Evolutionary conservation across 1,139 yeast genomes (phyloP).

Genomic region (Yamadazyma pseudoaaseri): DNA sequence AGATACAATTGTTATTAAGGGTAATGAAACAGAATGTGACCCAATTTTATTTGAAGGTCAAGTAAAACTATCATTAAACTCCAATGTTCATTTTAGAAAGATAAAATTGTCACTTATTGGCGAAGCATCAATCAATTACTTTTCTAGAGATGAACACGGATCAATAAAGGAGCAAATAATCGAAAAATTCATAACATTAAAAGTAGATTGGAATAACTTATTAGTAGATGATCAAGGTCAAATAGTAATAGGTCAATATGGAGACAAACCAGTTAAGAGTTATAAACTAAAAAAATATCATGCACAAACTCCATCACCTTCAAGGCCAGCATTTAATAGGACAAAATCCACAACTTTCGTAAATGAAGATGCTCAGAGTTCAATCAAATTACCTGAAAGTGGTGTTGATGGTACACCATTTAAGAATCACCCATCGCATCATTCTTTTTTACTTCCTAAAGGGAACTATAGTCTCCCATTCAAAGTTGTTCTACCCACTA

Average conservation of each 20-base stretch:
- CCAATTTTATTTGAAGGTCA: conserved; percentile 54
- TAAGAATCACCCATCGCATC: conserved; percentile 22
- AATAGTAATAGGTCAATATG: conserved; percentile 42
- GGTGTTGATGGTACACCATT: conserved; percentile 50
- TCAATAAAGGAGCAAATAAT: conserved; percentile 41
- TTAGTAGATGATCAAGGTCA: conserved; percentile 47
- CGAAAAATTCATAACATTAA: conserved; percentile 51
- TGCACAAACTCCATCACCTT: conserved; percentile 2
- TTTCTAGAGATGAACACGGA: conserved; percentile 39
- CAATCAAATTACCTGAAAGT: conserved; percentile 29
- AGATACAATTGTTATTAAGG: conserved; percentile 53
- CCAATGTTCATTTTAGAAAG: conserved; percentile 48
- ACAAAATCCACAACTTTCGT: conserved; percentile 20
- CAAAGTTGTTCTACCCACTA: conserved; percentile 53
- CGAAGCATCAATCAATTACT: conserved; percentile 53
- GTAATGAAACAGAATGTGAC: conserved; percentile 59
- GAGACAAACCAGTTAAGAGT: conserved; percentile 28
- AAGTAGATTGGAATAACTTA: conserved; percentile 61
- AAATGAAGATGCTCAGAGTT: conserved; percentile 7
- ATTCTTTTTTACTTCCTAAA: conserved; percentile 51
- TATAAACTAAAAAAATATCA: conserved; percentile 12
- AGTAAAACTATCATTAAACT: conserved; percentile 54
- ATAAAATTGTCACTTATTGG: conserved; percentile 52
- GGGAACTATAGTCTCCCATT: conserved; percentile 74
- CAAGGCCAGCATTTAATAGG: conserved; percentile 19